Base-by-base conservation (phyloP, 2,329 filamentous ascomycete genomes). In the Gyromitra esculenta region DNA sequence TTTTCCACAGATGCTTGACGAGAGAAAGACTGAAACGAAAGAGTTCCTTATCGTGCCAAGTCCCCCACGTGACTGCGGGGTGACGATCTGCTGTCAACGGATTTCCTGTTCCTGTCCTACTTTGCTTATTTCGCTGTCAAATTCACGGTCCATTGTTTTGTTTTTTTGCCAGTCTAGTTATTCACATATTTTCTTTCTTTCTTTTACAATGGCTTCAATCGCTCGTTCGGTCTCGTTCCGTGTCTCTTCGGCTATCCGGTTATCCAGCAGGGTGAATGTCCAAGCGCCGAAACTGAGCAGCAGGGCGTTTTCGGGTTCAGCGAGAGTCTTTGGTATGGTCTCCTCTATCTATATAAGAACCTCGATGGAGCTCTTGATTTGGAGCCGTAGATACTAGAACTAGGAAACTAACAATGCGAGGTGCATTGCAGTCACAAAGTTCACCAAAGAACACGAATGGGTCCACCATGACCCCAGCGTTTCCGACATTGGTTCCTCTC, bases 401-500 rank as follows among this genome's bases (percentile, higher is more conserved):
- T 37, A 11, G 45, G 21, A 37, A 48, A 35, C 43, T 65, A 48
- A 73, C 39, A 45, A 21, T 18, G 41, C n/a, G 9, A 31, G 37
- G 13, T 43, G 2, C 41, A 25, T 5, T n/a, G 5, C n/a, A 77
- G 75, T 78, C 11, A 76, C 78, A 86, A 92, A 91, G 84, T 99
- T 97, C 87, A 97, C 96, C 80, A 91, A 94, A 84, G 95, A 97
- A 83, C 96, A 99, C 87, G 96, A 99, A 87, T 99, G 96, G 96
- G 90, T 99, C 83, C 94, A 97, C 85, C 86, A 97, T 77, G 91
- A 90, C 73, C 89, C 88, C 66, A 62, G 59, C 57, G 31, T 37
- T 9, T 76, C 82, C 67, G 77, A 80, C 69, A 64, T 73, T 57
- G 57, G 60, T 59, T 39, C 50, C 57, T 54, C 77, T 59, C 75